Evolutionary conservation across 2,329 filamentous ascomycete species (phyloP).

Genomic region (Taxawa tesnikishii): DNA sequence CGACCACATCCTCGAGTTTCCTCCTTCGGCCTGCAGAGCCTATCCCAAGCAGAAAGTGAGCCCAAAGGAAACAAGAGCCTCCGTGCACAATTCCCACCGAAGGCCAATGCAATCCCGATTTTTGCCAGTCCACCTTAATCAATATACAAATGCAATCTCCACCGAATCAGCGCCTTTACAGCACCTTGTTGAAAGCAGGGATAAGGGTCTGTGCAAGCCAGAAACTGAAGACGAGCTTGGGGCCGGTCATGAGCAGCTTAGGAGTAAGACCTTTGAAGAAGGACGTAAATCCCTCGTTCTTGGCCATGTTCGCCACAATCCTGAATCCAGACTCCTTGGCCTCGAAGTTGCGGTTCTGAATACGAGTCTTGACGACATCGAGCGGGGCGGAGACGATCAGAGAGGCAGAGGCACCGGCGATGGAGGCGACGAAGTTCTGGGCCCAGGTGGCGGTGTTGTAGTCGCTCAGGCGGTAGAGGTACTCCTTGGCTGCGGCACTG

Average conservation of each 20-base stretch:
- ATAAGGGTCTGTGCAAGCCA: conserved; percentile 98
- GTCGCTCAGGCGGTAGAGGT: conserved; percentile 76
- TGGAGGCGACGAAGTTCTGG: conserved; percentile 95
- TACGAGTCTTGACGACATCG: conserved; percentile 96
- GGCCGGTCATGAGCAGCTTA: conserved; percentile 97
- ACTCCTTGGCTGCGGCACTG: conserved; percentile 95
- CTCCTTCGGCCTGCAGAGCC: too few relatives aligned
- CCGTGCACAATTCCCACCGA: not conserved
- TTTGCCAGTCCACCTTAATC: conserved; percentile 4
- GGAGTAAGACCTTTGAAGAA: conserved; percentile 98
- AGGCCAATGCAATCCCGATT: not conserved
- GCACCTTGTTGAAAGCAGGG: conserved; percentile 68
- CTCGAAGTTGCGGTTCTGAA: conserved; percentile 98
- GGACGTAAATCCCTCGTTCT: conserved; percentile 69
- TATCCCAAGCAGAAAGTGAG: too few relatives aligned
- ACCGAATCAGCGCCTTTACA: too few relatives aligned
- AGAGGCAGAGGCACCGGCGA: conserved; percentile 89
- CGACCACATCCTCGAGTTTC: too few relatives aligned
- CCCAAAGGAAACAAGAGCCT: not conserved
- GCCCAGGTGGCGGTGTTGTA: conserved; percentile 93
- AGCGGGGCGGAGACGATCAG: conserved; percentile 90
- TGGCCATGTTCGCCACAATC: conserved; percentile 86
- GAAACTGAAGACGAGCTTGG: conserved; percentile 98
- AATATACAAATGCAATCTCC: too few relatives aligned
- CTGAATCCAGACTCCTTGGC: conserved; percentile 90